phyloP scores from a whole-genome alignment of 2,329 filamentous ascomycete species.

The Pyrenophora teres region DNA sequence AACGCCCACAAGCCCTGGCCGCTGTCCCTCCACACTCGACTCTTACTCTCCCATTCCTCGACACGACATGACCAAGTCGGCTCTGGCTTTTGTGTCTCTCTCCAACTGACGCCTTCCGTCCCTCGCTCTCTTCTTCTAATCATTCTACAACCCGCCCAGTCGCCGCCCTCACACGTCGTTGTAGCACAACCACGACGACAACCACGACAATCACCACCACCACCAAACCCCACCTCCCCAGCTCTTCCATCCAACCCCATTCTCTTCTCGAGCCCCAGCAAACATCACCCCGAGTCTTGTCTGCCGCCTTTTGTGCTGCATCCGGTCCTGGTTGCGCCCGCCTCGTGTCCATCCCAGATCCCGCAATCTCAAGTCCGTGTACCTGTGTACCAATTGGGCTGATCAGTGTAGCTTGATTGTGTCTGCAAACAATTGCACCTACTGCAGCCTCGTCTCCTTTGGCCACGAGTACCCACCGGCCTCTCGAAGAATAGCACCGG shows the following conservation, averaged over 20 bases:
- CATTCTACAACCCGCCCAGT: slow-evolving; percentile 7
- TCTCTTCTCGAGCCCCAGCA: slow-evolving; percentile 13
- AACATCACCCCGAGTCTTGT: slow-evolving; percentile 14
- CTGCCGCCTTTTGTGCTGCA: slow-evolving; percentile 31
- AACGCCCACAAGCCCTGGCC: slow-evolving; percentile 15
- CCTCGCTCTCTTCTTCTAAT: slow-evolving; percentile 7
- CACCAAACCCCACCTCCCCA: slow-evolving; percentile 13
- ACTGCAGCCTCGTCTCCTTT: slow-evolving; percentile 45
- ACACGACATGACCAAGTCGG: slow-evolving; percentile 27
- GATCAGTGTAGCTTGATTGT: slow-evolving; percentile 18
- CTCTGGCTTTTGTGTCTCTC: slow-evolving; percentile 17
- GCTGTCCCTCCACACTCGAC: slow-evolving; percentile 17
- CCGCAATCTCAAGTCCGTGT: slow-evolving; percentile 31
- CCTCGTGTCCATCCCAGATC: slow-evolving; percentile 28
- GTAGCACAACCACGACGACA: slow-evolving; percentile 34
- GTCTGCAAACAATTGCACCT: slow-evolving; percentile 17
- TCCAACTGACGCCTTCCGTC: slow-evolving; percentile 2
- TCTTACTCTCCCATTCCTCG: slow-evolving; percentile 2
- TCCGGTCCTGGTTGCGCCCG: slow-evolving; percentile 20
- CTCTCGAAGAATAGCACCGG: slow-evolving; percentile 25
- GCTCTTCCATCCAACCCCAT: no score
- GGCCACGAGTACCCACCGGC: slow-evolving; percentile 24
- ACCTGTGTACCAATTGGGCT: slow-evolving; percentile 24
- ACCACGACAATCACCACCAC: slow-evolving; percentile 20
- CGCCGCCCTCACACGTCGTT: slow-evolving; percentile 19